These are phyloP conservation scores for Blastobotrys buckinghamii DNA, from an alignment of 1,139 yeast species.

Conservation along the genomic window DNA sequence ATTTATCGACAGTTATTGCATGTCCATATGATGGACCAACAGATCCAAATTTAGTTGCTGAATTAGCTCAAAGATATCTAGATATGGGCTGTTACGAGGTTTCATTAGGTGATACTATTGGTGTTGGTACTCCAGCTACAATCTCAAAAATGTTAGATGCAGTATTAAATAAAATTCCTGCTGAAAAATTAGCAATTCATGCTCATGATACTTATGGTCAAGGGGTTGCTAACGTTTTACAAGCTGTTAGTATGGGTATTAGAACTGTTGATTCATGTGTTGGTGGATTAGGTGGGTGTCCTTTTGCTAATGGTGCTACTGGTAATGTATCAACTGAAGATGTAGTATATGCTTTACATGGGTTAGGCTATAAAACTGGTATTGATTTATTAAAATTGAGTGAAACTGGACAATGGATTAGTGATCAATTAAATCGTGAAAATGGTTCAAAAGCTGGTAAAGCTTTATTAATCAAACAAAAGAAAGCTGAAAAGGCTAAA, in stretches of 20 bases:
- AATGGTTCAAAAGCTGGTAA: slow-evolving; percentile 32
- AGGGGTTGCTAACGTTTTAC: slow-evolving; percentile 33
- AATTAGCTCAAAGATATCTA: slow-evolving; percentile 25
- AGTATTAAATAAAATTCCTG: slow-evolving; percentile 26
- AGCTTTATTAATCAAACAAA: slow-evolving; percentile 20
- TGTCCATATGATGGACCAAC: slow-evolving; percentile 36
- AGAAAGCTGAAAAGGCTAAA: neutral
- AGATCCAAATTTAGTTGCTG: slow-evolving; percentile 29
- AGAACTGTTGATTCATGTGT: slow-evolving; percentile 32
- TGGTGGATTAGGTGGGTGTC: slow-evolving; percentile 37
- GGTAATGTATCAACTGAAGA: slow-evolving; percentile 36
- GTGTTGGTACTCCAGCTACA: slow-evolving; percentile 33
- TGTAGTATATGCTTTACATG: slow-evolving; percentile 34
- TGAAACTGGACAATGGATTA: slow-evolving; percentile 32
- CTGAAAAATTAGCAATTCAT: slow-evolving; percentile 31
- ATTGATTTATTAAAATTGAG: slow-evolving; percentile 28
- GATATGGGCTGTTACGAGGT: slow-evolving; percentile 35
- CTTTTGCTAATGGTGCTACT: slow-evolving; percentile 36
- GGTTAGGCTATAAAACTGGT: slow-evolving; percentile 33
- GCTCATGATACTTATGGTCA: slow-evolving; percentile 37
- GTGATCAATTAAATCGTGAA: slow-evolving; percentile 23
- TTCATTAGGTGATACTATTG: slow-evolving; percentile 36
- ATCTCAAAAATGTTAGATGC: slow-evolving; percentile 26
- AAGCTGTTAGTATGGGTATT: slow-evolving; percentile 33
- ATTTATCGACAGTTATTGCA: slow-evolving; percentile 33